Evolutionary conservation across 345 rosid genomes (phyloP), one percentile per base, ranked within the genome.

Genomic region (Ricinus communis): DNA sequence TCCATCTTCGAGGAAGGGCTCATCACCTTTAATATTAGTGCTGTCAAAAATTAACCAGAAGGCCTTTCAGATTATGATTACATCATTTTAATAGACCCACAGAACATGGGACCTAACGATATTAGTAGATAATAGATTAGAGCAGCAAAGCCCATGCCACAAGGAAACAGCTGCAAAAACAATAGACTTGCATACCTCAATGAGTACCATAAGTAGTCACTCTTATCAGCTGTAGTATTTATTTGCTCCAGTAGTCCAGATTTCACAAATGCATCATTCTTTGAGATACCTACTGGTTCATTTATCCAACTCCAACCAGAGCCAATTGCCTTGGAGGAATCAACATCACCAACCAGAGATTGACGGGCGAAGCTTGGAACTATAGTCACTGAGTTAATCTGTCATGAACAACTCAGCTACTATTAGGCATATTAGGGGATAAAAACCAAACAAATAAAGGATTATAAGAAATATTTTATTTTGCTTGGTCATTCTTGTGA

Each of bases 141-240:
- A 46, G 63, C 47, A 54, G 53, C 54, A 41, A 55, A 62, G 25
- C 47, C 15, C 21, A 62, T 8, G 60, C 40, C 51, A 28, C 41
- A 6, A 5, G 30, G 28, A 68, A 68, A 71, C 56, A 71, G 51
- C 45, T n/a, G 45, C 18, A 19, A 46, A 59, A 46, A 24, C 10
- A 59, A 31, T 18, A 21, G 56, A 69, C 58, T 53, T 33, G 30
- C 30, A 56, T 83, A 94, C 98, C 96, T 88, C 71, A 83, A 71
- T 5, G 97, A 91, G 79, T 94, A 94, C 98, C 98, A 94, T 70
- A 94, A 74, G 87, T 87, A 94, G 68, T 94, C 97, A 40, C 91
- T 94, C 78, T 78, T 69, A 76, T 94, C 97, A 65, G 95, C 89
- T 62, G 97, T 90, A 24, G 96, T 90, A 79, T 87, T 85, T 73